Conservation (phyloP, 768 basidiomycete species). For the Mycena latifolia region DNA sequence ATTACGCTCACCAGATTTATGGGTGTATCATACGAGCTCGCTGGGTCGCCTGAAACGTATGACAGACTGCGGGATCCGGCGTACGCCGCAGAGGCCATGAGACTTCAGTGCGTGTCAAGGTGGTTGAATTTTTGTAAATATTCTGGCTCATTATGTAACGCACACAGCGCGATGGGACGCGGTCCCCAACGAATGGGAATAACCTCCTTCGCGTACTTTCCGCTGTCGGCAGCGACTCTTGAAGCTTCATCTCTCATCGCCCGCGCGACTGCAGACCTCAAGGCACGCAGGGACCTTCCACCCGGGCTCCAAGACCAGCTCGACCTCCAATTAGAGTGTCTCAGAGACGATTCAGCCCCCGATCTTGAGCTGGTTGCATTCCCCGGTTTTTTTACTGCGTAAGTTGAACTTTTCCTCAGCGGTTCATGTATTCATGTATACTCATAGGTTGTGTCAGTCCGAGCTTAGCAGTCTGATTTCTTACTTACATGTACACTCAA, state of each 20-base stretch:
- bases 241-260: constrained; percentile 14
- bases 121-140: too few species aligned
- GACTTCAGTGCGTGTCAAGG: constrained; percentile 45
- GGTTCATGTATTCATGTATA: neutral
- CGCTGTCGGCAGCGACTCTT: constrained; percentile 38
- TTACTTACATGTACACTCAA: neutral
- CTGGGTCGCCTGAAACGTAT: constrained; percentile 37
- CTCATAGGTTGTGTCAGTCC: constrained; percentile 9
- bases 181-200: constrained; percentile 34
- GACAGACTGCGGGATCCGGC: constrained; percentile 46
- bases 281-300: constrained; percentile 37
- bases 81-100: constrained; percentile 42
- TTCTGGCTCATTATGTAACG: neutral
- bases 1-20: constrained; percentile 1
- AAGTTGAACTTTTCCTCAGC: constrained; percentile 7
- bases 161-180: constrained; percentile 1
- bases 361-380: constrained; percentile 43
- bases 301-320: constrained; percentile 56
- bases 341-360: constrained; percentile 42
- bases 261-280: constrained; percentile 13
- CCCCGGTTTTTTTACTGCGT: constrained; percentile 39
- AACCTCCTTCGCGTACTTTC: constrained; percentile 45
- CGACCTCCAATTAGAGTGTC: constrained; percentile 48
- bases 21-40: constrained; percentile 19
- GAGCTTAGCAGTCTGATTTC: neutral